phyloP scores from a whole-genome alignment of 1,139 yeast species.

The Geotrichum fermentans region DNA sequence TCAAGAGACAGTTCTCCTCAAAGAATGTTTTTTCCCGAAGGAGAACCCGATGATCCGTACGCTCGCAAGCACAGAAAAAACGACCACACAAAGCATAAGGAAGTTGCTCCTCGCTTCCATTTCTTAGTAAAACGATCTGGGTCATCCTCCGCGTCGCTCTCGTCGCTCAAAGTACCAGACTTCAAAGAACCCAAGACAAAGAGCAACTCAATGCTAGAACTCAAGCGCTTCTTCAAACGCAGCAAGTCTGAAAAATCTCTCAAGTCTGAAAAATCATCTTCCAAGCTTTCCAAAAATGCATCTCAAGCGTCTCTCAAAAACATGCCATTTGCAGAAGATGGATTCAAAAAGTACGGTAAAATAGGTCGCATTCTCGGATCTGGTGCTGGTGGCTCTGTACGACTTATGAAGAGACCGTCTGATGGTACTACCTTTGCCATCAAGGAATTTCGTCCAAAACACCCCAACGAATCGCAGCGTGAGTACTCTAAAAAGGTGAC shows the following conservation, averaged over 20 bases:
- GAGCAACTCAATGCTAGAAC: conserved; percentile 39
- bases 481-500: conserved; percentile 95
- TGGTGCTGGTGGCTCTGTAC: conserved; percentile 97
- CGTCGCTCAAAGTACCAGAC: conserved; percentile 10
- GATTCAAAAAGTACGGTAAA: conserved; percentile 73
- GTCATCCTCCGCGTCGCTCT: conserved; percentile 13
- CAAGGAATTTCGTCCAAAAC: conserved; percentile 86
- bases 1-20: conserved; percentile 27
- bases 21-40: conserved; percentile 27
- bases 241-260: conserved; percentile 17
- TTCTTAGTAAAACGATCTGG: conserved; percentile 28
- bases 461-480: conserved; percentile 75
- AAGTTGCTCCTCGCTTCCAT: conserved; percentile 38
- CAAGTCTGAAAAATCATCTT: conserved; percentile 8
- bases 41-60: conserved; percentile 36
- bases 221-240: conserved; percentile 39
- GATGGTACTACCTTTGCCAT: conserved; percentile 91
- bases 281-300: conserved; percentile 23
- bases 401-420: conserved; percentile 72
- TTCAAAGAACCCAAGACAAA: conserved; percentile 21
- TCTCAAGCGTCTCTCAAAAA: conserved; percentile 25
- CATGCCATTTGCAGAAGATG: conserved; percentile 41
- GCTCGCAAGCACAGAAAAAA: conserved; percentile 35
- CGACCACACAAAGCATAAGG: conserved; percentile 28
- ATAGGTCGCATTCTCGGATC: conserved; percentile 88